These are phyloP conservation scores for Nidularia sp. DNA, from an alignment of 768 basidiomycete genomes.

Conservation along the genomic window DNA sequence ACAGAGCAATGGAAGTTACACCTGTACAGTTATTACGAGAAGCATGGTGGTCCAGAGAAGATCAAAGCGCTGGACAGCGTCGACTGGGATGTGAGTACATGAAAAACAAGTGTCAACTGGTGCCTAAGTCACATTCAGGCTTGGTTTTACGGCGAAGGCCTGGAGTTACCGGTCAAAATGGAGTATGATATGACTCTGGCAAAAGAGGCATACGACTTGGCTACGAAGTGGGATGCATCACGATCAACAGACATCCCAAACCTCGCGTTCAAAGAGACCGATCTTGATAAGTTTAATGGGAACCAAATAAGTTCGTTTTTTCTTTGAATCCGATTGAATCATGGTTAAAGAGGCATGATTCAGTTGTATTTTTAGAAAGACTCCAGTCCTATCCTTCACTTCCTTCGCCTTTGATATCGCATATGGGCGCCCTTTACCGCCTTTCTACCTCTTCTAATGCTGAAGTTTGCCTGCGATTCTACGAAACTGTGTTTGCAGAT, in stretches of 20 bases:
- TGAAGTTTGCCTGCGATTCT: constrained; percentile 78
- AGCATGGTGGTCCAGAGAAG: constrained; percentile 55
- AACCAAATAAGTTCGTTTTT: constrained; percentile 68
- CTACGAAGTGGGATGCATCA: constrained; percentile 68
- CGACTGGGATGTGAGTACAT: constrained; percentile 67
- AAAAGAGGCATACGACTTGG: constrained; percentile 64
- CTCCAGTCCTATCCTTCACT: constrained; percentile 61
- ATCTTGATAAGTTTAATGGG: constrained; percentile 62
- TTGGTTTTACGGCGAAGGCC: constrained; percentile 82
- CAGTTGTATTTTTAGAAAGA: constrained; percentile 83
- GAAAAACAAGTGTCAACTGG: neutral
- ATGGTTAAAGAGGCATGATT: neutral
- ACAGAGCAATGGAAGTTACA: constrained; percentile 83
- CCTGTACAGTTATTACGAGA: constrained; percentile 65
- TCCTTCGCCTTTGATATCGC: constrained; percentile 51
- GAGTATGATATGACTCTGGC: constrained; percentile 75
- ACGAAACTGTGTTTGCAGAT: constrained; percentile 61
- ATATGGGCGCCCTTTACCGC: constrained; percentile 54
- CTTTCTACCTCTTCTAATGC: constrained; percentile 58
- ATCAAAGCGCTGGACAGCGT: constrained; percentile 62
- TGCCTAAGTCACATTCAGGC: constrained; percentile 32
- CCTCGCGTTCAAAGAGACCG: constrained; percentile 52
- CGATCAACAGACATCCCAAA: constrained; percentile 41
- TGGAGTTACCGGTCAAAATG: constrained; percentile 67
- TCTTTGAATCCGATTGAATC: neutral